These are phyloP conservation scores for Teratosphaeria destructans DNA, from an alignment of 2,329 filamentous ascomycete species.

Conservation along the genomic window DNA sequence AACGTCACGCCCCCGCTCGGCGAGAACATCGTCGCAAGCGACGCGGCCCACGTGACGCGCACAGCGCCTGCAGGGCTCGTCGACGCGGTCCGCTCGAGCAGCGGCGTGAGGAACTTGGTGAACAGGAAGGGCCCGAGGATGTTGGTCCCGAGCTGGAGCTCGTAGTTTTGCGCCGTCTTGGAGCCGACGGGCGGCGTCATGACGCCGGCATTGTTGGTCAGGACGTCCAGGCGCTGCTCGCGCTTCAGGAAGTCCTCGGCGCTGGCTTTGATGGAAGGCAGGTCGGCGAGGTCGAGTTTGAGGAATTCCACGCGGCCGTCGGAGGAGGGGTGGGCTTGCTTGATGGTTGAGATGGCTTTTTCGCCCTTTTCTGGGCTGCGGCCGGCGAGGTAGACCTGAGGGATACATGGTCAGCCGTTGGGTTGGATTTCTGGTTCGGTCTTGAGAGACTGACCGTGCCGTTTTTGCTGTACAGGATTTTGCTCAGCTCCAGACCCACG, in stretches of 20 bases:
- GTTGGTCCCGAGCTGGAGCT: slow-evolving; percentile 27
- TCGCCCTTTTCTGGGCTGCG: slow-evolving; percentile 38
- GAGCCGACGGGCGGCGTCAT: slow-evolving; percentile 26
- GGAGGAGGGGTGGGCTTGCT: slow-evolving; percentile 25
- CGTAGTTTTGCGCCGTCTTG: slow-evolving; percentile 22
- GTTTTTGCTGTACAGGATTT: slow-evolving; percentile 45
- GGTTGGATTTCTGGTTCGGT: not conserved
- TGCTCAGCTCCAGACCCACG: slow-evolving; percentile 43
- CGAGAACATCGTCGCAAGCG: slow-evolving; percentile 14
- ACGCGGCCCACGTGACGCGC: slow-evolving; percentile 23
- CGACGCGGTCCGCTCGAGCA: slow-evolving; percentile 19
- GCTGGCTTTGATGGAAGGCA: slow-evolving; percentile 24
- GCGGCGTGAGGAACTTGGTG: slow-evolving; percentile 21
- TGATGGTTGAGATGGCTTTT: slow-evolving; percentile 37
- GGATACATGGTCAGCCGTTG: not conserved
- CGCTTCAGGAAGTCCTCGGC: slow-evolving; percentile 26
- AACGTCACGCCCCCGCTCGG: slow-evolving; percentile 12
- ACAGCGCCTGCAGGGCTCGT: slow-evolving; percentile 18
- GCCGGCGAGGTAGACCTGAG: slow-evolving; percentile 41
- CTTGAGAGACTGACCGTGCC: slow-evolving; percentile 28
- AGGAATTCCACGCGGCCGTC: slow-evolving; percentile 35
- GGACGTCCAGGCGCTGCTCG: slow-evolving; percentile 30
- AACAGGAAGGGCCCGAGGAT: slow-evolving; percentile 25
- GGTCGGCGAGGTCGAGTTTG: slow-evolving; percentile 34
- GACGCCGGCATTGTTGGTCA: slow-evolving; percentile 29